These are phyloP conservation scores for Citrus unshiu DNA, from an alignment of 345 rosid genomes.

Conservation along the genomic window DNA sequence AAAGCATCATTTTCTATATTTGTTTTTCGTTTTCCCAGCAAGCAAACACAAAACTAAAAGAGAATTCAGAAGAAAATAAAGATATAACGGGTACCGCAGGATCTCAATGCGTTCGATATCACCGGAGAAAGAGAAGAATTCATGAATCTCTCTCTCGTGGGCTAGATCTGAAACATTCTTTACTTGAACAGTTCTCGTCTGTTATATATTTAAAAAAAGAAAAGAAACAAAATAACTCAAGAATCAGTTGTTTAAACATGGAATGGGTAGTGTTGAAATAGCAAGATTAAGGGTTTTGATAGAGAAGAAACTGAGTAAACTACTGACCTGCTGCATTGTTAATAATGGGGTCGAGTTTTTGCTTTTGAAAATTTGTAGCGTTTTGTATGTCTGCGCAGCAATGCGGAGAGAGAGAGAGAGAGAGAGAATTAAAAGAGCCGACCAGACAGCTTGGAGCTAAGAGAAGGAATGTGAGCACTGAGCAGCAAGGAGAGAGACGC, in stretches of 20 bases:
- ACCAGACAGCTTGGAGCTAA: slow-evolving; percentile 6
- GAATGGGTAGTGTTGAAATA: neutral
- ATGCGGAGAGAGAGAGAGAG: neutral
- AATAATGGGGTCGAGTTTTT: neutral
- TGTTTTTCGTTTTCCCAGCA: slow-evolving; percentile 11
- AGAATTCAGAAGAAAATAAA: neutral
- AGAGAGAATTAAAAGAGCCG: neutral
- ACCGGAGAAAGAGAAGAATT: slow-evolving; percentile 97
- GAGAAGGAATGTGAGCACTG: neutral
- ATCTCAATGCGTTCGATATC: slow-evolving; percentile 72
- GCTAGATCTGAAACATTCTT: slow-evolving; percentile 91
- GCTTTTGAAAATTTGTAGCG: neutral
- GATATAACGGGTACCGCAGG: slow-evolving; percentile 36
- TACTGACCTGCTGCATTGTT: slow-evolving; percentile 23
- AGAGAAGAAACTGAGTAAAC: neutral
- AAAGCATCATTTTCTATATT: neutral
- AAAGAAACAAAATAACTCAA: neutral
- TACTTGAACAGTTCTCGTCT: slow-evolving; percentile 86
- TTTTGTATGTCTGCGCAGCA: neutral
- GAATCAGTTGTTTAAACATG: neutral
- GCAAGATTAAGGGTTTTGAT: neutral
- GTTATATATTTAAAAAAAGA: neutral
- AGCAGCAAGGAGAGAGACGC: too few relatives aligned
- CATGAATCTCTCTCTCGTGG: slow-evolving; percentile 92
- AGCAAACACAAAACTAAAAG: slow-evolving; percentile 11